phyloP scores from a whole-genome alignment of 805 yeast genomes.

The Kluyveromyces siamensis region DNA sequence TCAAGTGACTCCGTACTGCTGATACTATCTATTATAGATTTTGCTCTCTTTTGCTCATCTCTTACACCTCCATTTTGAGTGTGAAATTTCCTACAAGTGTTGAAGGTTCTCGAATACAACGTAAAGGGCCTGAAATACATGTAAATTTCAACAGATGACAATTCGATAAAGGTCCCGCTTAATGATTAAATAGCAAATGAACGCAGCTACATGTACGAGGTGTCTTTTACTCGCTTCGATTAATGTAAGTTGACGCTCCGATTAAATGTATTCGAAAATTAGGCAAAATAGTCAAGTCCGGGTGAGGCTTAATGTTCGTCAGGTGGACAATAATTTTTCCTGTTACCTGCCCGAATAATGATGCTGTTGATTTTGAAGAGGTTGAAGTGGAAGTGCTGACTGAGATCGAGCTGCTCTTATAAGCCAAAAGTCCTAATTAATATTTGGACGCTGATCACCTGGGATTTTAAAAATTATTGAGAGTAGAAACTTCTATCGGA shows the following conservation, averaged over 20 bases:
- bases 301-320: not conserved
- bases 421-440: too few species aligned
- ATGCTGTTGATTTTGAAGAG: too few species aligned
- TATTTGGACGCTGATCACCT: too few species aligned
- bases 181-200: too few species aligned
- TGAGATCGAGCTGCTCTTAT: too few species aligned
- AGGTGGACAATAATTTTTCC: not conserved
- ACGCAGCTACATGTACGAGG: too few species aligned
- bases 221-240: not conserved
- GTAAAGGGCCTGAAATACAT: not conserved
- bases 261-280: not conserved
- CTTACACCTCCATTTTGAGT: not conserved
- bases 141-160: not conserved
- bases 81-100: not conserved
- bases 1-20: constrained; percentile 3
- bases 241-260: too few species aligned
- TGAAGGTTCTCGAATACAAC: not conserved
- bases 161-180: too few species aligned
- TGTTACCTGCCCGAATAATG: not conserved
- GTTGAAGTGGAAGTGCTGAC: too few species aligned
- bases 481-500: not conserved
- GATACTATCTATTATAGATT: constrained; percentile 6
- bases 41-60: constrained; percentile 9
- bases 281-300: not conserved
- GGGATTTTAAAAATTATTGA: too few species aligned